Evolutionary conservation across 139 green algal genomes (phyloP), one percentile per base, ranked within the genome.

Genomic region (Chlorella sorokiniana): DNA sequence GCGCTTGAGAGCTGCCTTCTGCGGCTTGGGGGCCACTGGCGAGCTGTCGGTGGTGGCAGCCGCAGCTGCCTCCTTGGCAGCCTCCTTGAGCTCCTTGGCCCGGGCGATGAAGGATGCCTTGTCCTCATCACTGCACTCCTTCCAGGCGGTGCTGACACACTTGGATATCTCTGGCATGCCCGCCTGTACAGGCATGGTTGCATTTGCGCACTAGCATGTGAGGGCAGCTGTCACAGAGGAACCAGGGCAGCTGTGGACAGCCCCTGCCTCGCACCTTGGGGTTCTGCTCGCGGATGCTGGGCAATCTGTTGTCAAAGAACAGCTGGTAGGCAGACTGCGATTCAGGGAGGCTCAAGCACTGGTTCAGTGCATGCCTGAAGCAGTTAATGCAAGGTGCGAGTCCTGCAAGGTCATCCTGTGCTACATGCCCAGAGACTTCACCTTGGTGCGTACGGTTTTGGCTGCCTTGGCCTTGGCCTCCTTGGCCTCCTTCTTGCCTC

Each of bases 251-350:
- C 52, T 27, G 5, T 45, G 14, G 31, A 29, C 35, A 9, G 20
- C 33, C 18, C 35, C n/a, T 7, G 3, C n/a, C 18, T 52, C 71
- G 10, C 25, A 68, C 71, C 71, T 78, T 65, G 3, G 71, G 71
- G 71, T 78, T 45, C 4, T 65, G 48, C 8, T 48, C 71, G 23
- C 40, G 38, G 11, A 67, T 3, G 31, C 25, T 18, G 2, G 71
- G 51, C 71, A 78, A 35, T 31, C 48, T 48, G 33, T 65, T 35
- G 48, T 65, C 37, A n/a, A 56, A 63, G 71, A 64, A 78, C 33
- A 78, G 71, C 71, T 78, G 71, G 71, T 78, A 78, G 35, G 71
- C 71, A 18, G 51, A 52, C 48, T 65, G 38, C 65, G 51, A 11
- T 27, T 5, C 29, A 27, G 40, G 8, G 31, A n/a, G 54, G 23